Evolutionary conservation across 345 rosid species (phyloP).

Genomic region (Brassica nigra): DNA sequence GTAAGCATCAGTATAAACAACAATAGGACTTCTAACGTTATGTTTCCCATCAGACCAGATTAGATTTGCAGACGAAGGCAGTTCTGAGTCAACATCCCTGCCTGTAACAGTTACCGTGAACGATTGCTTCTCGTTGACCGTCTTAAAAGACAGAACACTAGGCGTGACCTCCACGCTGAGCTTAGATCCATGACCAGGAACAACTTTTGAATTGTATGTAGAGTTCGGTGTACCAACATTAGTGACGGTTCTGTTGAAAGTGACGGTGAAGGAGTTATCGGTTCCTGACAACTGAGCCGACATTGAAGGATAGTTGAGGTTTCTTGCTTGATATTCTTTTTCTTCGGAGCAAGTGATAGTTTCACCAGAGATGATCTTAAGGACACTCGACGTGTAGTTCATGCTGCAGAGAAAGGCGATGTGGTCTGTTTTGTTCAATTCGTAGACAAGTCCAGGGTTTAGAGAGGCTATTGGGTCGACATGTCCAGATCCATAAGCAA

Average conservation of each 20-base stretch:
- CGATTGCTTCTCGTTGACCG: conserved; percentile 41
- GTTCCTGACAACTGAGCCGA: conserved; percentile 3
- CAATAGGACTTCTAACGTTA: conserved; percentile 42
- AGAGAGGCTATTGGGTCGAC: conserved; percentile 37
- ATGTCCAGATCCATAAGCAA: conserved; percentile 46
- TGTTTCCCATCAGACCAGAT: conserved; percentile 46
- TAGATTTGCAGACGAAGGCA: conserved; percentile 33
- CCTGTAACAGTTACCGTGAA: conserved; percentile 47
- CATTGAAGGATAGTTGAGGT: conserved; percentile 37
- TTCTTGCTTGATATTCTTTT: conserved; percentile 4
- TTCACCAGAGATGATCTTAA: conserved; percentile 38
- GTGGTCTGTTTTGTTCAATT: conserved; percentile 29
- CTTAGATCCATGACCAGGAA: not conserved
- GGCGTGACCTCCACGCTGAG: conserved; percentile 42
- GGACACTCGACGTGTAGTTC: not conserved
- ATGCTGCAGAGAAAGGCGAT: conserved; percentile 35
- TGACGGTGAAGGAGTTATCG: not conserved
- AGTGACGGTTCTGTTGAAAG: conserved; percentile 53
- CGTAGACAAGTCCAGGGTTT: conserved; percentile 46
- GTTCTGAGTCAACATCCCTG: not conserved
- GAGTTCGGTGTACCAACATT: conserved; percentile 54
- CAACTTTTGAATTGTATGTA: conserved; percentile 45
- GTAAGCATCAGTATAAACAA: conserved; percentile 12
- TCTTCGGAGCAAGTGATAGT: conserved; percentile 38
- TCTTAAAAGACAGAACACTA: conserved; percentile 36